phyloP scores from a whole-genome alignment of 176 grass and related monocot genomes.

The Stipa capillata region DNA sequence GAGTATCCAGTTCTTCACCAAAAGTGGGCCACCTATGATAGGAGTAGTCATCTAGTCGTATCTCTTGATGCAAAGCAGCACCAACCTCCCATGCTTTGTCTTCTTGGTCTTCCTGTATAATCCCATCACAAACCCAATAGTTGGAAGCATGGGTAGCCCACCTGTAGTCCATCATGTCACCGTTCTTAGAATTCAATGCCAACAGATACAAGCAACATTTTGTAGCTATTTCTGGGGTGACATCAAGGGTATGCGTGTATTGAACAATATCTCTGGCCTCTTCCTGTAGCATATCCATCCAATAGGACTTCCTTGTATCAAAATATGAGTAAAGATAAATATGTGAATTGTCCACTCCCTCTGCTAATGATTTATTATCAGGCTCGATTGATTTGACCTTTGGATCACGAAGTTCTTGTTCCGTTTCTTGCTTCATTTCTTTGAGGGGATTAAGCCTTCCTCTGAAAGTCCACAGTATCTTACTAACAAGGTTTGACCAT shows the following conservation, averaged over 20 bases:
- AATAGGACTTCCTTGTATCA: no score
- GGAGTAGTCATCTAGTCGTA: not conserved
- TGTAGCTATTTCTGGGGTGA: not conserved
- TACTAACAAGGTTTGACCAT: not conserved
- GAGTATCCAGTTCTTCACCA: rapidly evolving
- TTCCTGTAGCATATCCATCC: no score
- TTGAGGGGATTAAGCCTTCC: not conserved
- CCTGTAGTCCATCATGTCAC: not conserved
- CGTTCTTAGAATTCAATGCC: not conserved
- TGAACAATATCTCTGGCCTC: not conserved
- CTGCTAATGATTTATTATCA: no score
- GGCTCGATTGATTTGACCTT: no score
- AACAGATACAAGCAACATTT: not conserved
- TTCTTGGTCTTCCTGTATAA: not conserved
- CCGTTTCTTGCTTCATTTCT: no score
- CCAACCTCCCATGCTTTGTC: not conserved
- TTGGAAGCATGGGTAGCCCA: not conserved
- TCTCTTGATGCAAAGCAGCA: not conserved
- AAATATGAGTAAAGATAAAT: no score
- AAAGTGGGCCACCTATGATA: rapidly evolving
- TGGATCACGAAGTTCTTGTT: no score
- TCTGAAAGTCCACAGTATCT: not conserved
- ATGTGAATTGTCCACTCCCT: not conserved
- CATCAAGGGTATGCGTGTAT: not conserved
- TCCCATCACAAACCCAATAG: constrained; percentile 16